Base-by-base conservation (phyloP, 2,329 filamentous ascomycete species). In the Monosporascus sp. region DNA sequence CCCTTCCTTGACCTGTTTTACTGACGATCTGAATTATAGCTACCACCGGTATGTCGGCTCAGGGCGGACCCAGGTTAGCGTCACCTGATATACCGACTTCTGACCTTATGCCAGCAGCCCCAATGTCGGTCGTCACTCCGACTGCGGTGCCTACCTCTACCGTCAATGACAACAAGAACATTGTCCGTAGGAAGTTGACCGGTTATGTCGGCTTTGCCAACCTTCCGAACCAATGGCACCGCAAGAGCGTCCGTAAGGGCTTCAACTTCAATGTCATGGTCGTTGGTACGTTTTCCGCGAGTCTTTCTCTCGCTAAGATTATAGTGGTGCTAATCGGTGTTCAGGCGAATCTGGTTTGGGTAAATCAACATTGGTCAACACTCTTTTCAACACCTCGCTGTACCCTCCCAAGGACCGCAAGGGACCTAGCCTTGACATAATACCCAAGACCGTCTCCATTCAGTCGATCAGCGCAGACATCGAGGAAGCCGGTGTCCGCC, bases 181-280 rank as follows among this genome's bases (percentile, higher is more conserved):
- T 99, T 72, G 93, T 99, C 67, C 90, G 94, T 75, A 86, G 94
- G 75, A 99, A 99, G 82, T 80, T 99, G 71, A 97, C 94, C 49
- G 94, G 94, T 70, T 99, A 97, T 68, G 94, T 99, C 68, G 94
- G 94, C 62, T 99, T 99, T 70, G 94, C 94, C 74, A 99, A 99
- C 74, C 77, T 99, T 71, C 94, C 94, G 60, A 99, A 99, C 79
- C 94, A 99, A 78, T 99, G 94, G 94, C 94, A 99, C 81, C 93
- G 94, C 75, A 99, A 99, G 88, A 97, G 92, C 85, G 94, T 99
- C 68, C 90, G 94, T 72, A 99, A 99, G 78, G 94, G 94, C 58
- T 99, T 99, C 85, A 99, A 97, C 84, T 99, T 99, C 83, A 99
- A 99, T 72, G 94, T 99, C 65, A 99, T 99, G 94, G 94, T 99